Base-by-base conservation (phyloP, 1,284 basidiomycete species). In the Moesziomyces antarcticus region DNA sequence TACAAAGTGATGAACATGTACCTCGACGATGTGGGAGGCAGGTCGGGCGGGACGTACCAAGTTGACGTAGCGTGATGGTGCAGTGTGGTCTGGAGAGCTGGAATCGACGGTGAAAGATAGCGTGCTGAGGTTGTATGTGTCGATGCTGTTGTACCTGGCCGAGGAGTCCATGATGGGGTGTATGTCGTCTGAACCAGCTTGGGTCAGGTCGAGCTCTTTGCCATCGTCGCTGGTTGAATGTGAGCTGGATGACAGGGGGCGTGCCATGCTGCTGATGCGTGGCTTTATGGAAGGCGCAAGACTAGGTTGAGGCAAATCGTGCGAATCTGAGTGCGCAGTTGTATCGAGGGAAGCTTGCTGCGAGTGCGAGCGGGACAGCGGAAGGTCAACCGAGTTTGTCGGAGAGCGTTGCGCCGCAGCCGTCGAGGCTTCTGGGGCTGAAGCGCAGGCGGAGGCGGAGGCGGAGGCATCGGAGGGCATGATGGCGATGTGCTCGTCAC, bases 71-170 rank as follows among this genome's bases (percentile, higher is more conserved):
- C 56, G 57, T 4, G 43, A 30, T 30, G 44, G 14, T 45, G 30
- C 37, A 3, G 55, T 24, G 14, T 24, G 14, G 11, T 52, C 24
- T n/a, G 54, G 37, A 14, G 45, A 30, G 47, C 50, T 53, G 21
- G 30, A 35, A 37, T 69, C 59, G 47, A 69, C 43, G 25, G 25
- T 62, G 48, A 55, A 69, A 8, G 66, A 69, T 27, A 69, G 59
- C 5, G 55, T 63, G 3, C 51, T 37, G 25, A 62, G 56, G 35
- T 62, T 45, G 30, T 47, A 43, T 11, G 58, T 51, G 7, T 69
- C 59, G 48, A 58, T 20, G 45, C 55, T 69, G 35, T 52, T 43
- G 11, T 60, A 30, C 18, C 37, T 30, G 44, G 22, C 22, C 0
- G 50, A 55, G 16, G n/a, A n/a, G n/a, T 35, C 41, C 43, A 25